A percentile compares a stretch with the other conserved stretches of the same genome.
Conservation (phyloP, 495 filamentous ascomycete species). For the Barbatosphaeria neglecta region DNA sequence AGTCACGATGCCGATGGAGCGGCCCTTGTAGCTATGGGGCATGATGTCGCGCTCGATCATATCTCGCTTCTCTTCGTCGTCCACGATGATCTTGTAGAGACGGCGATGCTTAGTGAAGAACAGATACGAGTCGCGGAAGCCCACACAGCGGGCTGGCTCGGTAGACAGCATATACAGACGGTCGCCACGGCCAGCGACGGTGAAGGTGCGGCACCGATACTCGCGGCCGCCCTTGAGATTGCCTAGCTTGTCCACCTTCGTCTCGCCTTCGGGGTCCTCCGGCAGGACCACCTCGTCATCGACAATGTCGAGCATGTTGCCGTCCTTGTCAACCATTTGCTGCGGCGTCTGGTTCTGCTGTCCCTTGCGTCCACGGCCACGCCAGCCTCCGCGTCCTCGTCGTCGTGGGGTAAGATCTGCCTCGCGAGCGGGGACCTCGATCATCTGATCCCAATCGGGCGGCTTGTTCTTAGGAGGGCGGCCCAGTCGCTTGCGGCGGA, state of each 20-base stretch:
- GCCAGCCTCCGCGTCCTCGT: slow-evolving; percentile 57
- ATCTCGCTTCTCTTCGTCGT: slow-evolving; percentile 84
- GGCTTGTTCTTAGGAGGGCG: slow-evolving; percentile 76
- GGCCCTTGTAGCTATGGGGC: slow-evolving; percentile 94
- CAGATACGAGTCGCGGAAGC: slow-evolving; percentile 92
- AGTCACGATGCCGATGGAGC: slow-evolving; percentile 93
- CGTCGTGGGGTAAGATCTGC: slow-evolving; percentile 46
- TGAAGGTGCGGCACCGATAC: slow-evolving; percentile 91
- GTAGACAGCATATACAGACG: slow-evolving; percentile 96
- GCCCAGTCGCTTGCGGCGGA: slow-evolving; percentile 68
- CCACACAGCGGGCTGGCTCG: slow-evolving; percentile 89
- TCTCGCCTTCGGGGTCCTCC: slow-evolving; percentile 77
- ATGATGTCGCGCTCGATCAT: slow-evolving; percentile 90
- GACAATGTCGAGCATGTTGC: slow-evolving; percentile 80
- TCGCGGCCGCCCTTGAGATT: slow-evolving; percentile 70
- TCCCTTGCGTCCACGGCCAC: slow-evolving; percentile 57
- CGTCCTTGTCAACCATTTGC: slow-evolving; percentile 87
- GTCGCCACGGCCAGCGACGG: slow-evolving; percentile 68
- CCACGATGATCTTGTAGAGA: slow-evolving; percentile 91
- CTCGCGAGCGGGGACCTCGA: slow-evolving; percentile 44
- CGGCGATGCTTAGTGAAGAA: slow-evolving; percentile 97
- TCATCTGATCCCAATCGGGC: slow-evolving; percentile 57
- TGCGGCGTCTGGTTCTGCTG: slow-evolving; percentile 58
- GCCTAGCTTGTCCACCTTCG: slow-evolving; percentile 83
- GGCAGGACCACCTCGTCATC: slow-evolving; percentile 85